A percentile compares a stretch with the other conserved stretches of the same genome.
These are phyloP conservation scores for Fusarium tricinctum DNA, from an alignment of 2,329 filamentous ascomycete genomes.

Conservation along the genomic window DNA sequence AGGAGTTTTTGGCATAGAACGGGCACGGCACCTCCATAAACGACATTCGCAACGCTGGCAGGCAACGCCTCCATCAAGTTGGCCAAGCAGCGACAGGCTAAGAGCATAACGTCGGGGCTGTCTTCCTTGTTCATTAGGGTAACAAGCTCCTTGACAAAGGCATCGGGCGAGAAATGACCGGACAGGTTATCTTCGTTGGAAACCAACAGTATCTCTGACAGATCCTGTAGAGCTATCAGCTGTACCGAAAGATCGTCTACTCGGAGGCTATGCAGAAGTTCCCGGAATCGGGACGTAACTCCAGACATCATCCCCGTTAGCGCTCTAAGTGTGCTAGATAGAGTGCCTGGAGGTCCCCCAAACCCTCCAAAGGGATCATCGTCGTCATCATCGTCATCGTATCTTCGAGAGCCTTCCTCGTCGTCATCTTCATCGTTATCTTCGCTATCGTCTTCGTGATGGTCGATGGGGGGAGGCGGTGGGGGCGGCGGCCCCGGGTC, in stretches of 20 bases:
- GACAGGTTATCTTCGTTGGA: slow-evolving; percentile 97
- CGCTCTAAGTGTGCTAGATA: slow-evolving; percentile 86
- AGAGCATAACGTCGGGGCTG: slow-evolving; percentile 96
- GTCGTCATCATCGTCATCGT: slow-evolving; percentile 75
- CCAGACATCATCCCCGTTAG: slow-evolving; percentile 94
- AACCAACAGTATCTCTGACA: slow-evolving; percentile 92
- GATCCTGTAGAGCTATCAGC: slow-evolving; percentile 90
- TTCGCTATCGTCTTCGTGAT: slow-evolving; percentile 57
- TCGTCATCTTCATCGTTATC: slow-evolving; percentile 53
- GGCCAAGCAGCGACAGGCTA: slow-evolving; percentile 94
- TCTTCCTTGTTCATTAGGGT: slow-evolving; percentile 93
- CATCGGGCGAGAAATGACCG: slow-evolving; percentile 93
- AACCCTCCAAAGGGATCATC: slow-evolving; percentile 76
- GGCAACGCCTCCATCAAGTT: slow-evolving; percentile 98
- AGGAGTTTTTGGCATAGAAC: slow-evolving; percentile 94
- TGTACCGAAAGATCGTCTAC: slow-evolving; percentile 91
- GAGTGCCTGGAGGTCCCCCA: slow-evolving; percentile 71
- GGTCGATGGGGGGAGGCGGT: slow-evolving; percentile 53
- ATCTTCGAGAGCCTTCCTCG: slow-evolving; percentile 57
- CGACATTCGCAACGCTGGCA: slow-evolving; percentile 92
- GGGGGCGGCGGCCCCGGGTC: slow-evolving; percentile 59
- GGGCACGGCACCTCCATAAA: slow-evolving; percentile 96
- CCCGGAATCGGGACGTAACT: slow-evolving; percentile 82
- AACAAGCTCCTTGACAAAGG: slow-evolving; percentile 95
- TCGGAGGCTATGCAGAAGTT: slow-evolving; percentile 80